Evolutionary conservation across 2,329 filamentous ascomycete genomes (phyloP), one percentile per base, ranked within the genome.

Genomic region (Scytalidium lignicola): DNA sequence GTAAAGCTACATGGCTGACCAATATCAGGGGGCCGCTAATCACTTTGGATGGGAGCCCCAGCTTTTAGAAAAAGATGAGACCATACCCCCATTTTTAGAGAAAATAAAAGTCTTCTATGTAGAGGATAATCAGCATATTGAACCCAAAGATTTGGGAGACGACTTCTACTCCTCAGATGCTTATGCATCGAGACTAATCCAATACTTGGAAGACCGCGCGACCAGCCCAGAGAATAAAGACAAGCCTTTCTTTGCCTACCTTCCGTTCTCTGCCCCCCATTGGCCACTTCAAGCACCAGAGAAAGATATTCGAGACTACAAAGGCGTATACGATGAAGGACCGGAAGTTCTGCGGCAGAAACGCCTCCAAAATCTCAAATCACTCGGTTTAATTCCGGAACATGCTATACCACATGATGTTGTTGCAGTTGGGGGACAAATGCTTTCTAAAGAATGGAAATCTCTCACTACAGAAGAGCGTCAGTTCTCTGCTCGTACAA

Each of bases 341-440:
- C 80, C 80, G 0, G 75, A 80, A n/a, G 76, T 69, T 0, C 69
- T 84, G 12, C 69, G 79, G 2, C 59, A 71, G 49, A 70, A 71
- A 52, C 73, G 80, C 2, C 69, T 84, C n/a, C 69, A 74, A 51
- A 66, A 72, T 2, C 70, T 83, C 45, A 79, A 79, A 54, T 72
- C 80, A 13, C 68, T 82, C 9, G 80, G 45, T 15, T n/a, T 47
- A 10, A 39, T 47, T 15, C 17, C 21, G 2, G 32, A 15, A 23
- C 2, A 22, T 21, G n/a, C 22, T 17, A 32, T 41, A 19, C 10
- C 54, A 61, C 48, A 55, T 52, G 49, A 55, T 58, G 12, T 29
- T 10, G 23, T 26, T 44, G 68, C 8, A 75, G 72, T 7, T 37
- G 32, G 15, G 32, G 32, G 15, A 37, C 6, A 5, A 7, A 26